These are phyloP conservation scores for Clonostachys chloroleuca DNA, from an alignment of 2,329 filamentous ascomycete genomes.

Conservation along the genomic window DNA sequence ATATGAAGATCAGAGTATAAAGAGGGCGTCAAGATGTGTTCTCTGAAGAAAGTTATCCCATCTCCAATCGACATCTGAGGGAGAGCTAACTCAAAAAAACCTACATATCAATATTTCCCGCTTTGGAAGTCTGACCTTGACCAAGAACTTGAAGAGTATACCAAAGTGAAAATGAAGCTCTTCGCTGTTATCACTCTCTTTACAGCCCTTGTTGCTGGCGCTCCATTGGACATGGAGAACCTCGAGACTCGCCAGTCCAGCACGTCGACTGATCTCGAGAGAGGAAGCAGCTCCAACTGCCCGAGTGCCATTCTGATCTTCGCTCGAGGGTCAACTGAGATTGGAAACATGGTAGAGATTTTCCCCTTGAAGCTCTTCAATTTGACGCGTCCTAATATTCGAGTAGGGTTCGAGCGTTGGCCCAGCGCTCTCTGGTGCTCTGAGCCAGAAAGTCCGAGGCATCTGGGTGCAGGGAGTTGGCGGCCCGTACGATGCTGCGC, in stretches of 20 bases:
- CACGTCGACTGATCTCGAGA: conserved; percentile 18
- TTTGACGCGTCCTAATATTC: neutral
- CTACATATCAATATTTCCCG: too few species aligned
- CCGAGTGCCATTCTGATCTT: conserved; percentile 30
- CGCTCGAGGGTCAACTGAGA: conserved; percentile 30
- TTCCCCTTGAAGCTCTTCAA: neutral
- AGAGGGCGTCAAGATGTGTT: too few species aligned
- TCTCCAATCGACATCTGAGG: too few species aligned
- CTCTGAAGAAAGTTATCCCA: too few species aligned
- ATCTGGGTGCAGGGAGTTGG: conserved; percentile 40
- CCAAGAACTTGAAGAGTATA: too few species aligned
- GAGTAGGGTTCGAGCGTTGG: conserved; percentile 16
- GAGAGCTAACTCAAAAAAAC: too few species aligned
- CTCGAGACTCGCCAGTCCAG: conserved; percentile 9
- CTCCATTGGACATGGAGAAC: neutral
- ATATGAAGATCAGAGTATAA: too few species aligned
- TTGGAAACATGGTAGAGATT: conserved; percentile 27
- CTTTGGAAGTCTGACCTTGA: too few species aligned
- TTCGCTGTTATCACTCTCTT: conserved; percentile 1
- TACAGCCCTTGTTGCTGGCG: neutral
- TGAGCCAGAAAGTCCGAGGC: conserved; percentile 17
- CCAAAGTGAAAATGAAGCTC: conserved; percentile 2
- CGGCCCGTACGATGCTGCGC: conserved; percentile 26
- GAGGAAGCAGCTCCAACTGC: conserved; percentile 18
- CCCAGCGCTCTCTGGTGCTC: conserved; percentile 16